Evolutionary conservation across 2,329 filamentous ascomycete genomes (phyloP).

Genomic region (Calonectria naviculata): DNA sequence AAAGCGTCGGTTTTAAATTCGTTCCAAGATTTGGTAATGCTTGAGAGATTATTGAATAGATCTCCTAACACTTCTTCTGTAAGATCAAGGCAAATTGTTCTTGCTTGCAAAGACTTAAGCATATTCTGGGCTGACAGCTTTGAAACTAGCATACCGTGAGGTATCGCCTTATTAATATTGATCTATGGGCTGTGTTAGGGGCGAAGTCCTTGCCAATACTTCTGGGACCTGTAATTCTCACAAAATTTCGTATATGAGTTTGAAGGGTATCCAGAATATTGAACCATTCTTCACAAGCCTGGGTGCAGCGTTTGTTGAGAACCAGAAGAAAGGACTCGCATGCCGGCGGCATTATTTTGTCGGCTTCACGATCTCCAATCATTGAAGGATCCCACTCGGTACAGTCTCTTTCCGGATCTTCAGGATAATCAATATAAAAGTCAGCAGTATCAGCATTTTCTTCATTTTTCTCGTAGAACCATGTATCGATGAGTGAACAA

Average conservation of each 20-base stretch:
- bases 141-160: not conserved
- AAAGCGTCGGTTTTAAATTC: not conserved
- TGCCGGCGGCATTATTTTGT: not conserved
- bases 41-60: not conserved
- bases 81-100: not conserved
- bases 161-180: not conserved
- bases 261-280: not conserved
- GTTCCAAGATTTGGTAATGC: not conserved
- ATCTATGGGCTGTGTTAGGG: not conserved
- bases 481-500: not conserved
- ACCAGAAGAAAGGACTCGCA: conserved; percentile 1
- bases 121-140: not conserved
- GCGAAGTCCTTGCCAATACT: too few relatives aligned
- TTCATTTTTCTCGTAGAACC: not conserved
- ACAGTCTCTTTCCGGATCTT: not conserved
- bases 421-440: not conserved
- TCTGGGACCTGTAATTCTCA: not conserved
- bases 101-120: not conserved
- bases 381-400: not conserved
- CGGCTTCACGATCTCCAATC: not conserved
- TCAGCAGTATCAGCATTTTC: conserved; percentile 12
- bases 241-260: not conserved
- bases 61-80: not conserved
- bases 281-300: not conserved
- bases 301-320: not conserved